Evolutionary conservation across 2,329 filamentous ascomycete species (phyloP), one percentile per base, ranked within the genome.

Genomic region (Exserohilum turcica): DNA sequence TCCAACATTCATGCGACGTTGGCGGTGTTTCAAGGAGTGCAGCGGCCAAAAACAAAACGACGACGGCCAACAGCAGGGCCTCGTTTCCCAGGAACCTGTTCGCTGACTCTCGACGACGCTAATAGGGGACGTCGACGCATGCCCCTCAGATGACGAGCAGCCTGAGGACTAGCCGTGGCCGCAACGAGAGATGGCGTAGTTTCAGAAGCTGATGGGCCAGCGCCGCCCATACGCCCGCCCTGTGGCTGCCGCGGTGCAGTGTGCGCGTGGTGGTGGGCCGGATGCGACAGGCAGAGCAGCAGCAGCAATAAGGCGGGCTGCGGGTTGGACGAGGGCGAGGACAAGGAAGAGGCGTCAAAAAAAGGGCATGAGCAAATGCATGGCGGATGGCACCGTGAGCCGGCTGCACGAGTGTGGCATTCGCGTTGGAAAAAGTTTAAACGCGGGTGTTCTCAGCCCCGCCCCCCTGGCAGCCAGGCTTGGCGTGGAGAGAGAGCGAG

Each of bases 1-100:
- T 61, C 56, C 50, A 51, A 59, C 59, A 63, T 40, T 61, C 52
- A 61, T 69, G 67, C 66, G 65, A 67, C 61, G 63, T 55, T 49
- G 58, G 48, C 31, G 52, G 43, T 45, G 67, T 69, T 68, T 70
- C 65, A 69, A 65, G 61, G 64, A 56, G 60, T 38, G 54, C 37
- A 57, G 54, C 38, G 27, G 43, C 48, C 56, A 53, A 56, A 63
- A 64, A 55, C 52, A 57, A 61, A 67, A 56, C 48, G 46, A 31
- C 43, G n/a, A 47, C 21, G 51, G 47, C 61, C 61, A 67, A 67
- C 59, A 52, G 53, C 53, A 51, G 54, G 48, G 54, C 61, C 57
- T 66, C 38, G 53, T 59, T 62, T 64, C 29, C 42, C 43, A 46
- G 58, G 57, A 61, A 63, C 50, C 53, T 51, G 31, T 48, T 58